Evolutionary conservation across 345 rosid genomes (phyloP).

Genomic region (Salix suchowensis): DNA sequence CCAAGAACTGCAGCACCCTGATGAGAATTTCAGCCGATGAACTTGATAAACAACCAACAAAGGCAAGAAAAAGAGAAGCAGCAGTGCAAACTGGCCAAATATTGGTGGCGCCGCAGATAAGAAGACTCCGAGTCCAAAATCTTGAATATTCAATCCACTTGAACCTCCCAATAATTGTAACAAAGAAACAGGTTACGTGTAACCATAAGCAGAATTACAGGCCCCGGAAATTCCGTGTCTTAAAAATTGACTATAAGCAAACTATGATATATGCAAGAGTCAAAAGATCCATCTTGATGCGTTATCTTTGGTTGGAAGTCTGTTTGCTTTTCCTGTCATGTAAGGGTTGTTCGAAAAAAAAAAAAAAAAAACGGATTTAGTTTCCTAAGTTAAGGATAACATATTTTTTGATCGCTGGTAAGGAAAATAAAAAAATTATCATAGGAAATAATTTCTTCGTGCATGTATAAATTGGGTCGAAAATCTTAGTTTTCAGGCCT

Average conservation of each 20-base stretch:
- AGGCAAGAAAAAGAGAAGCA: conserved; percentile 1
- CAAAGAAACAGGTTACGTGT: conserved; percentile 28
- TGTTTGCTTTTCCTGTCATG: no score
- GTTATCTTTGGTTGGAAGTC: background rate
- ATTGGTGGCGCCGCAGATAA: background rate
- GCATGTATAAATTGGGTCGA: no score
- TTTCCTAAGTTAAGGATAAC: no score
- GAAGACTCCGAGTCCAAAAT: background rate
- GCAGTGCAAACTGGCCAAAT: background rate
- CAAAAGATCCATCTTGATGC: conserved; percentile 5
- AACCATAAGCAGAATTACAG: conserved; percentile 30
- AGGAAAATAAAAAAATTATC: no score
- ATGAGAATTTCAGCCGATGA: conserved; percentile 8
- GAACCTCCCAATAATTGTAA: conserved; percentile 26
- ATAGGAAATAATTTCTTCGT: no score
- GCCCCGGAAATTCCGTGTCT: conserved; percentile 49
- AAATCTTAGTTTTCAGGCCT: no score
- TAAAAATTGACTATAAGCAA: conserved; percentile 2
- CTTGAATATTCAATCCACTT: conserved; percentile 21
- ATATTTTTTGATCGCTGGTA: no score
- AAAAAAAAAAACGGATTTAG: no score
- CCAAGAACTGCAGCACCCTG: conserved; percentile 17
- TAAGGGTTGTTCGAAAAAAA: no score
- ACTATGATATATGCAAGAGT: background rate
- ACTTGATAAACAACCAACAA: conserved; percentile 9